These are phyloP conservation scores for Colletotrichum truncatum DNA, from an alignment of 2,329 filamentous ascomycete species.

Conservation along the genomic window DNA sequence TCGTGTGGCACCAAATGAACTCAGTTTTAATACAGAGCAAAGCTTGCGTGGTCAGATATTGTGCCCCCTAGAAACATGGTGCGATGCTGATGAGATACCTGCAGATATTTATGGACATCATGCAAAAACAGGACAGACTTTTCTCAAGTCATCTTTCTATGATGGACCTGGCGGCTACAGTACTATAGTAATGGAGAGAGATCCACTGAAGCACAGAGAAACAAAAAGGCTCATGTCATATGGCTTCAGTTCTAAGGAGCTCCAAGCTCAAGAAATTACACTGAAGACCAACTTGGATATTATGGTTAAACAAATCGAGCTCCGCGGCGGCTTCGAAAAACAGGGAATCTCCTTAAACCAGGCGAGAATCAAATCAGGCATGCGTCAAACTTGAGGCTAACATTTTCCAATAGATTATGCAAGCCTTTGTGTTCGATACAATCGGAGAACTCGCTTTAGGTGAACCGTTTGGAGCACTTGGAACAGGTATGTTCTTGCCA, in stretches of 20 bases:
- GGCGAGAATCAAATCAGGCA: not conserved
- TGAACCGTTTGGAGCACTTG: not conserved
- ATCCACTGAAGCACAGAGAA: not conserved
- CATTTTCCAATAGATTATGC: not conserved
- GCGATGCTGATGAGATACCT: not conserved
- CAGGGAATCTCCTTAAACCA: not conserved
- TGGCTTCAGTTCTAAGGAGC: not conserved
- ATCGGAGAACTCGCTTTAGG: not conserved
- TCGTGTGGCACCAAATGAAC: not conserved
- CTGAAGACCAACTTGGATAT: not conserved
- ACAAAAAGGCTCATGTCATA: not conserved
- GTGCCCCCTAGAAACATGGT: too few relatives aligned
- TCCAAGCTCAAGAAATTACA: not conserved
- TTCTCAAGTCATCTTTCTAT: not conserved
- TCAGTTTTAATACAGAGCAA: not conserved
- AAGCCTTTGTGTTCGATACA: not conserved
- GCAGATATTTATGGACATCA: not conserved
- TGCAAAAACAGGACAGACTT: not conserved
- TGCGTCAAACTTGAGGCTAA: not conserved
- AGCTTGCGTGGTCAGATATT: not conserved
- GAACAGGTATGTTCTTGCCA: not conserved
- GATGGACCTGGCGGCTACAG: not conserved
- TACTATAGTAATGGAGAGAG: slow-evolving; percentile 1
- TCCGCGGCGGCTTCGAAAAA: not conserved
- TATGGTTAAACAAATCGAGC: not conserved